Evolutionary conservation across 345 rosid genomes (phyloP), one percentile per base, ranked within the genome.

Genomic region (Melaleuca quinquenervia): DNA sequence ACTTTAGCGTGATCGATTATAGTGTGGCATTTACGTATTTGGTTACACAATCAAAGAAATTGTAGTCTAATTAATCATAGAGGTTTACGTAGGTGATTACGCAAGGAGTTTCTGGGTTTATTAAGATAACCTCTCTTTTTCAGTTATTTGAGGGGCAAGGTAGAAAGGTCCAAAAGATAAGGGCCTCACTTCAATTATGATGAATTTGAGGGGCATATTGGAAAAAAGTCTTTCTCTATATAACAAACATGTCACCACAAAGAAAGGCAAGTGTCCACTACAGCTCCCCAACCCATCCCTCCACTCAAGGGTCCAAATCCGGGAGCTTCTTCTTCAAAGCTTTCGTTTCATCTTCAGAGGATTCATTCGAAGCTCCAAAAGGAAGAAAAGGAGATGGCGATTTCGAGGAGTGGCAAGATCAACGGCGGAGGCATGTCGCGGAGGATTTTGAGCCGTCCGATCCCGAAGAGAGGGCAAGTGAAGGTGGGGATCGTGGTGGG

Each of bases 381-480:
- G n/a, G 70, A n/a, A 58, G 64, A 12, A 24, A 27, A 56, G 24
- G 52, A 58, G 70, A 58, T 6, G 85, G 76, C 50, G 64, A 51
- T 11, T 62, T 49, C 52, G 0, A 70, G 56, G 82, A 70, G 52
- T 22, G 62, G 49, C 56, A 74, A 45, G 82, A 87, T 85, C 83
- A 85, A 84, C 26, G 80, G 86, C 48, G 83, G 83, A 21, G 6
- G 58, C 24, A 21, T 29, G 52, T 51, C 83, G 0, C 80, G 44
- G 49, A 84, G 84, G 24, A 50, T 74, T 22, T 82, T 70, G 3
- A 52, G 90, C 41, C 93, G 93, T 55, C 80, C 48, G 90, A 92
- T 91, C 80, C 93, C 94, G 2, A 90, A 84, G 87, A 87, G 95
- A 85, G 95, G 94, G 14, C 89, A 84, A 82, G 92, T 91, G 84